These are phyloP conservation scores for Aphanomyces stellatus DNA, from an alignment of 352 stramenopile species.

Conservation along the genomic window DNA sequence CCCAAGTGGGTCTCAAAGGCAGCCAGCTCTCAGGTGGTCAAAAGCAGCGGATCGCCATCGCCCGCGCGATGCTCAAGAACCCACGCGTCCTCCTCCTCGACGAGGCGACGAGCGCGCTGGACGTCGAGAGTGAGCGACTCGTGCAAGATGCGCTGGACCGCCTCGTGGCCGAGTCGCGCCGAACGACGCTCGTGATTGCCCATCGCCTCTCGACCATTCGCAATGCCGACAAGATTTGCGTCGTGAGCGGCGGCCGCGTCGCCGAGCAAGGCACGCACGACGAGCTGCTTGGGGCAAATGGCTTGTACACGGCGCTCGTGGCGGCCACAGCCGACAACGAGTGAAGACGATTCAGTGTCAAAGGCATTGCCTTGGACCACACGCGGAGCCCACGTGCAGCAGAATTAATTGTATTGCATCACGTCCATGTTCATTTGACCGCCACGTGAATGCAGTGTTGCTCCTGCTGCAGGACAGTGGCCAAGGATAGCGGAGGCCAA, in stretches of 20 bases:
- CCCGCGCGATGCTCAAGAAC: constrained; percentile 35
- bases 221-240: constrained; percentile 42
- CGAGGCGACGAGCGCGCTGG: constrained; percentile 1
- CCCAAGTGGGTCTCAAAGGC: not conserved
- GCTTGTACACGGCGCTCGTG: constrained; percentile 25
- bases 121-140: constrained; percentile 55
- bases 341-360: not conserved
- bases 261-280: constrained; percentile 21
- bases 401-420: too few relatives aligned
- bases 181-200: constrained; percentile 68
- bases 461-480: too few relatives aligned
- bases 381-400: too few relatives aligned
- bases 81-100: constrained; percentile 33
- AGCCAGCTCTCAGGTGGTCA: constrained; percentile 27
- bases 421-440: too few relatives aligned
- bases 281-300: constrained; percentile 20
- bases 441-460: too few relatives aligned
- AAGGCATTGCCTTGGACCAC: too few relatives aligned
- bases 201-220: constrained; percentile 71
- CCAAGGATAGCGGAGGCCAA: too few relatives aligned
- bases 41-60: constrained; percentile 36
- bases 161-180: not conserved
- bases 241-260: constrained; percentile 19
- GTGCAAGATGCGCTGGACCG: constrained; percentile 76
- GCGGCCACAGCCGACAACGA: not conserved